These are phyloP conservation scores for Leishmania mexicana DNA, from an alignment of 208 protist genomes.

Conservation along the genomic window DNA sequence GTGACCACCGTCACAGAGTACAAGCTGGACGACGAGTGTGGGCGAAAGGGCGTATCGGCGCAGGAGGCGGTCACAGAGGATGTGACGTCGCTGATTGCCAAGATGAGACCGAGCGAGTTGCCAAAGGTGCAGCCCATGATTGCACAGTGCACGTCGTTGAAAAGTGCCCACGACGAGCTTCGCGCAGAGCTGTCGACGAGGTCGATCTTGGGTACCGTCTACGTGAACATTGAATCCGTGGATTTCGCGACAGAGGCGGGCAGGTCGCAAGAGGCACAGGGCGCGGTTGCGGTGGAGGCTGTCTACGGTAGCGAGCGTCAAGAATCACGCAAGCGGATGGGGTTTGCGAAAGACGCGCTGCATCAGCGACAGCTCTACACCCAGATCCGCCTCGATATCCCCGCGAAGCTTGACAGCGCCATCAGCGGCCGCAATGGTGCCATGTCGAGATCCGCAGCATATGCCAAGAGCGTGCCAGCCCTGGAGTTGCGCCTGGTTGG, in stretches of 20 bases:
- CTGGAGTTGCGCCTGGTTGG: constrained; percentile 46
- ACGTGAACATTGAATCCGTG: constrained; percentile 69
- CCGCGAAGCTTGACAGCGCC: constrained; percentile 5
- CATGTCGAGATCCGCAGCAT: neutral
- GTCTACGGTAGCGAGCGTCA: constrained; percentile 48
- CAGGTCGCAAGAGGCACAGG: constrained; percentile 34
- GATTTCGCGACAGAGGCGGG: constrained; percentile 47
- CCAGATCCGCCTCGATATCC: constrained; percentile 46
- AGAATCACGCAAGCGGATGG: constrained; percentile 37
- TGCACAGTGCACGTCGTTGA: constrained; percentile 53
- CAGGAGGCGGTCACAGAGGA: constrained; percentile 58
- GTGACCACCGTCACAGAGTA: constrained; percentile 51
- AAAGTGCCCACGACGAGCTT: constrained; percentile 69
- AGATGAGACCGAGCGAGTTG: constrained; percentile 61
- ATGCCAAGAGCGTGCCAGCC: constrained; percentile 19
- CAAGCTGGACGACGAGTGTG: constrained; percentile 22
- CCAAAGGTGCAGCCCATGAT: constrained; percentile 74
- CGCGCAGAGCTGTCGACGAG: constrained; percentile 47
- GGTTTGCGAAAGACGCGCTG: constrained; percentile 31
- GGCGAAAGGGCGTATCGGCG: constrained; percentile 19
- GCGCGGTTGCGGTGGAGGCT: constrained; percentile 49
- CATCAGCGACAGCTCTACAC: constrained; percentile 33
- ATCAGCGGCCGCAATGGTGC: neutral
- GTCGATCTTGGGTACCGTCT: constrained; percentile 60
- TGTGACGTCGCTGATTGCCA: constrained; percentile 71